These are phyloP conservation scores for Rhodamnia rubescens DNA, from an alignment of 345 rosid genomes.

Conservation along the genomic window DNA sequence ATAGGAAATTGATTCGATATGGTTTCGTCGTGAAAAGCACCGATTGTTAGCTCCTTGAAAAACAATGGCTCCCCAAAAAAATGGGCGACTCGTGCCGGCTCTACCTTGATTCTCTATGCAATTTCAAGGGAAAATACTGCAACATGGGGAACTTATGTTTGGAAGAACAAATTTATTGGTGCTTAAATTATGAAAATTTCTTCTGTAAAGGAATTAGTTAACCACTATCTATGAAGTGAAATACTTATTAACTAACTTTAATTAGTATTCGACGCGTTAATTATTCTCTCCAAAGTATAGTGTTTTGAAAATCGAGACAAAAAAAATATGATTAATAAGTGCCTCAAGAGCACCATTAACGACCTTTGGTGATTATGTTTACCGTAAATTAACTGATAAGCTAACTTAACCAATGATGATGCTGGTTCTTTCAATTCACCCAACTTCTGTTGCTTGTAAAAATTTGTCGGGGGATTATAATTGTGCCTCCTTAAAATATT, in stretches of 20 bases:
- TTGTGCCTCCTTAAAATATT: background rate
- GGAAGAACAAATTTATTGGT: background rate
- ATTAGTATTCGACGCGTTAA: background rate
- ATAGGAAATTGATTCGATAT: background rate
- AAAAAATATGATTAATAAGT: no score
- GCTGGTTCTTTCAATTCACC: background rate
- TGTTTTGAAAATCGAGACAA: background rate
- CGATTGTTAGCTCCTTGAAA: background rate
- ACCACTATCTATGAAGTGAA: background rate
- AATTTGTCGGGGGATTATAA: background rate
- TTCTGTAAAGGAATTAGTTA: background rate
- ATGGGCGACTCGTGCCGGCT: background rate
- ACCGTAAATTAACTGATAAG: background rate
- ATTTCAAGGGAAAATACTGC: background rate
- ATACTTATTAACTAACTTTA: background rate
- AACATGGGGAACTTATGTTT: background rate
- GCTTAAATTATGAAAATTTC: background rate
- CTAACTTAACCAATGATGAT: background rate
- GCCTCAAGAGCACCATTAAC: background rate
- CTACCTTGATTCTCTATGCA: background rate
- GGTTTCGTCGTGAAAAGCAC: background rate
- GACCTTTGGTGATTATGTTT: background rate
- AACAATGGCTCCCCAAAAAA: background rate
- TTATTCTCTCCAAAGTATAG: background rate
- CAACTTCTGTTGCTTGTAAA: background rate